Conservation (phyloP, 768 basidiomycete species). For the Ramaria sp. region DNA sequence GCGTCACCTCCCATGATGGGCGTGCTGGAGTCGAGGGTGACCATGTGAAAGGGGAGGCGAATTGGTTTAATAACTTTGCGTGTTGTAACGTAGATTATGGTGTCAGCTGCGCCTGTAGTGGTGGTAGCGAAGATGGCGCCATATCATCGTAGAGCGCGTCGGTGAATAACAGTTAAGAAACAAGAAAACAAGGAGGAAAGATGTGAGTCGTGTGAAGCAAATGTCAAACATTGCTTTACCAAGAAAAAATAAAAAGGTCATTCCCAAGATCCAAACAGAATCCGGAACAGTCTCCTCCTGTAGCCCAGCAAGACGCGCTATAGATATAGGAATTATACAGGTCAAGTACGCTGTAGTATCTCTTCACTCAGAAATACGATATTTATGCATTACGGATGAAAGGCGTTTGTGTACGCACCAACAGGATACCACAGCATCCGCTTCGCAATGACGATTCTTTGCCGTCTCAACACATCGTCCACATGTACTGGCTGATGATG, state of each 20-base stretch:
- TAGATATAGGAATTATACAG: slow-evolving; percentile 3
- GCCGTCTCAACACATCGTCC: background rate
- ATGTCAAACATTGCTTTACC: background rate
- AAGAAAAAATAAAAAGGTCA: slow-evolving; percentile 3
- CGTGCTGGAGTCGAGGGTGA: too few species aligned
- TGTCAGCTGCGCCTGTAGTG: background rate
- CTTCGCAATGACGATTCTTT: slow-evolving; percentile 3
- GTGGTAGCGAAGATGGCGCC: too few species aligned
- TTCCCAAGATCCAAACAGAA: background rate
- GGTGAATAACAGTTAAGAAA: too few species aligned
- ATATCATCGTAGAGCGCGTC: too few species aligned
- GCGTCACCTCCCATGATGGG: too few species aligned
- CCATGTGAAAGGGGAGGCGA: background rate
- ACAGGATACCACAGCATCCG: slow-evolving; percentile 6
- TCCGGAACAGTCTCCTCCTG: background rate
- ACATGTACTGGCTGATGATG: background rate
- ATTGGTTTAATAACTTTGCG: slow-evolving; percentile 2
- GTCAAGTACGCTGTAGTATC: slow-evolving; percentile 5
- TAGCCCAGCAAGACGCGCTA: background rate
- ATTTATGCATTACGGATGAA: too few species aligned
- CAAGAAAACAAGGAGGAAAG: too few species aligned
- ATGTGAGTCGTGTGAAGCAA: too few species aligned
- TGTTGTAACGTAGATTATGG: slow-evolving; percentile 6
- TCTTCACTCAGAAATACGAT: too few species aligned
- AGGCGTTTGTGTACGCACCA: too few species aligned